Conservation (phyloP, 2,329 filamentous ascomycete genomes). For the Penicillium aurantiogriseum region DNA sequence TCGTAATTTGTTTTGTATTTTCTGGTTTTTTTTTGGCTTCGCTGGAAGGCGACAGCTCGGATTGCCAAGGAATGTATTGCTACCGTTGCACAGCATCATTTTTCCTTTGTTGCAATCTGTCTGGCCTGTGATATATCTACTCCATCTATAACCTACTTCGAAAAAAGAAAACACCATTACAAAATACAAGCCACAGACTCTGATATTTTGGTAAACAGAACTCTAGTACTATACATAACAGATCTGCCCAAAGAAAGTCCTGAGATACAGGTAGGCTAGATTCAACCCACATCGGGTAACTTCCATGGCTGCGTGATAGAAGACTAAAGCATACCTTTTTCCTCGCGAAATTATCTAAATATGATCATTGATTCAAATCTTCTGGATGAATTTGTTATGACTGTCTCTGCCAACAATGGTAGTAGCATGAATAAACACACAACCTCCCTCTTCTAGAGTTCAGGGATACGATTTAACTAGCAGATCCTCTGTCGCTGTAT, state of each 20-base stretch:
- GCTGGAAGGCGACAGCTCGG: not conserved
- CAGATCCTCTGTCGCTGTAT: not conserved
- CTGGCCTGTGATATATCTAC: not conserved
- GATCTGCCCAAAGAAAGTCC: not conserved
- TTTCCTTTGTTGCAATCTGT: not conserved
- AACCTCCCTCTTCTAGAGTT: not conserved
- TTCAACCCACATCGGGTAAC: not conserved
- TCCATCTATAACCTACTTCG: no score
- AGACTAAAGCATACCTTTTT: not conserved
- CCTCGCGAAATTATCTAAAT: not conserved
- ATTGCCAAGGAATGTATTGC: not conserved
- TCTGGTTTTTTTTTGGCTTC: no score
- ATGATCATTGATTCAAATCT: not conserved
- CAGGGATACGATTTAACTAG: not conserved
- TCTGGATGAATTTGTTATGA: conserved; percentile 13
- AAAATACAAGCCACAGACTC: not conserved
- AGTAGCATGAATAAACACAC: conserved; percentile 14
- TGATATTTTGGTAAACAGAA: not conserved
- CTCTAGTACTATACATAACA: not conserved
- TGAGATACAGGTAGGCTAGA: not conserved
- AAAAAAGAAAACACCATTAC: no score
- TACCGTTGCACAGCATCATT: not conserved
- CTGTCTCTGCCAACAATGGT: conserved; percentile 5
- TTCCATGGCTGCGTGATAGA: not conserved
- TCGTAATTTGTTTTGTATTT: not conserved